Percentiles rank a stretch among this genome's conserved stretches.
Evolutionary conservation across 495 filamentous ascomycete species (phyloP).

Genomic region (Lasiosphaeria ovina): DNA sequence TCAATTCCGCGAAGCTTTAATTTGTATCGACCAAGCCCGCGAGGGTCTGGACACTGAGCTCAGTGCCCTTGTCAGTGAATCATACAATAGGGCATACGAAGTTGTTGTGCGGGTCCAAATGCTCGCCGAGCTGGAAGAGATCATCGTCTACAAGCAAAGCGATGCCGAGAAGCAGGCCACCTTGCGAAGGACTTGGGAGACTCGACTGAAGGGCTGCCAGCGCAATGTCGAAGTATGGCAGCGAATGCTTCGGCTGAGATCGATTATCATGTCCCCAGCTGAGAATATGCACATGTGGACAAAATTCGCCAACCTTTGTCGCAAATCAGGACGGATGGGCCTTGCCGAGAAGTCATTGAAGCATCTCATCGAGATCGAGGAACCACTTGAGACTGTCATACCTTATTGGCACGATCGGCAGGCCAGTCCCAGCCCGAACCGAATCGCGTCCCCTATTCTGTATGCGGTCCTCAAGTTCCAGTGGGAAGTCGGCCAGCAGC

Average conservation of each 20-base stretch:
- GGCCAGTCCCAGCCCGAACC: conserved; percentile 25
- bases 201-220: conserved; percentile 89
- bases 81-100: conserved; percentile 92
- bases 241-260: conserved; percentile 91
- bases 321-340: conserved; percentile 90
- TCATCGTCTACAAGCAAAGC: conserved; percentile 95
- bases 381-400: conserved; percentile 61
- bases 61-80: conserved; percentile 90
- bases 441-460: conserved; percentile 71
- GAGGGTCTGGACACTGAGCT: conserved; percentile 94
- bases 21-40: conserved; percentile 84
- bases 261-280: conserved; percentile 81
- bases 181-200: conserved; percentile 93
- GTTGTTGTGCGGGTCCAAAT: conserved; percentile 97
- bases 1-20: conserved; percentile 81
- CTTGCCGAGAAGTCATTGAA: conserved; percentile 96
- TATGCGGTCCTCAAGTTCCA: conserved; percentile 94
- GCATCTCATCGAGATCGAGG: conserved; percentile 57
- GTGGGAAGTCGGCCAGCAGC: conserved; percentile 73
- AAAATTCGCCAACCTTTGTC: conserved; percentile 96
- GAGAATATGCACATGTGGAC: conserved; percentile 99
- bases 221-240: conserved; percentile 98
- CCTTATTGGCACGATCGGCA: conserved; percentile 55
- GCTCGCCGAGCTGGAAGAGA: conserved; percentile 97
- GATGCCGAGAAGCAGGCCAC: conserved; percentile 83